Base-by-base conservation (phyloP, 805 yeast species). In the Saccharomycopsis oosterbeekiorum region DNA sequence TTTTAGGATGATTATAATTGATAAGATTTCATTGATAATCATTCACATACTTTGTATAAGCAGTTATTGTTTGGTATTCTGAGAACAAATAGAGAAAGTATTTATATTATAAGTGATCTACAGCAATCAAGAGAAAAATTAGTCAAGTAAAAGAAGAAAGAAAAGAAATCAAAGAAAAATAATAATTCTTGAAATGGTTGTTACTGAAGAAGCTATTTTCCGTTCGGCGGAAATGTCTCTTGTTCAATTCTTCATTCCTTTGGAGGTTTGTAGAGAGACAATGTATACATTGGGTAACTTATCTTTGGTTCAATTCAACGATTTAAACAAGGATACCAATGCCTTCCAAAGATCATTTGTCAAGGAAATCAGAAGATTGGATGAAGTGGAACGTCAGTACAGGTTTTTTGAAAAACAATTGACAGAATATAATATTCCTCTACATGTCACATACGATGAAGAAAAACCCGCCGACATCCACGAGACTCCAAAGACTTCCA, bases 141-240 rank as follows among this genome's bases (percentile, higher is more conserved):
- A 42, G 8, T 9, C 11, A 42, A 19, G 19, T 11, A 19, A 12
- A 17, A 4, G 51, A 43, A 43, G 12, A 17, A 47, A 37, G 12
- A 21, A 47, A 24, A 47, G 19, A 24, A 19, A 10, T 1, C 19
- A 47, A 24, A 21, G 53, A 47, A 11, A 24, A 10, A 21, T 15
- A 21, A 54, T 54, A 24, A 54, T 19, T 14, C 21, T 1, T 17
- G 21, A 17, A 10, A 54, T 54, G 57, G 43, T 17, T 29, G 51
- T 11, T 24, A 34, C 51, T 14, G 64, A 61, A 41, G 65, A 63
- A 60, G 65, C 65, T 14, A 62, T 63, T 34, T 63, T 63, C 60
- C 65, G 82, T 56, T 76, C 80, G 29, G 81, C 81, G 10, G 79
- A 80, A 10, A 78, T 78, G 82, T 70, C 77, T 1, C 67, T 78